Evolutionary conservation across 2,329 filamentous ascomycete genomes (phyloP).

Genomic region (Colletotrichum simmondsii): DNA sequence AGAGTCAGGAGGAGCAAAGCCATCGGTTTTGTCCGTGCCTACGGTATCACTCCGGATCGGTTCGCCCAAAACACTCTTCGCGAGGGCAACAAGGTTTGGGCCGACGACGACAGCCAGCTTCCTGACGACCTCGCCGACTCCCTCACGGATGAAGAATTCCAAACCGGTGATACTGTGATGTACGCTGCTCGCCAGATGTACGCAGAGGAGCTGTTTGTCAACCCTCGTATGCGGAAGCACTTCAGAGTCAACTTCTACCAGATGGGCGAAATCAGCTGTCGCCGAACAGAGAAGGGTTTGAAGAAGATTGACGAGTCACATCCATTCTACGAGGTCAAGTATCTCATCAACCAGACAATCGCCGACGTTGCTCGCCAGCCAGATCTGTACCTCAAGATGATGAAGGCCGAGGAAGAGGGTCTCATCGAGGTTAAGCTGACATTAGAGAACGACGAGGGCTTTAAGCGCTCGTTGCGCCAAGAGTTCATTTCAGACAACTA

Average conservation of each 20-base stretch:
- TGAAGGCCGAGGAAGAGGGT: slow-evolving; percentile 95
- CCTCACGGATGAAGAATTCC: slow-evolving; percentile 78
- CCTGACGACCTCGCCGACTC: slow-evolving; percentile 90
- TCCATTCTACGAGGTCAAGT: slow-evolving; percentile 98
- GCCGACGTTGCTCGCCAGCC: slow-evolving; percentile 83
- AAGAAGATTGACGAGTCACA: slow-evolving; percentile 95
- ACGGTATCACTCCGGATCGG: slow-evolving; percentile 89
- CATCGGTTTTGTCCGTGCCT: slow-evolving; percentile 85
- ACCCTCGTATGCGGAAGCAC: slow-evolving; percentile 88
- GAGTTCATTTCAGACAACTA: slow-evolving; percentile 96
- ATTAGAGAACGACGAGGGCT: slow-evolving; percentile 80
- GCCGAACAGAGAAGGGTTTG: slow-evolving; percentile 92
- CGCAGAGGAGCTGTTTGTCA: slow-evolving; percentile 88
- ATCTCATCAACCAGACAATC: slow-evolving; percentile 89
- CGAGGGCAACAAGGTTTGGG: slow-evolving; percentile 80
- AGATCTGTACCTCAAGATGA: slow-evolving; percentile 95
- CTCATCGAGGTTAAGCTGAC: slow-evolving; percentile 86
- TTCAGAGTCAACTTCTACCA: slow-evolving; percentile 87
- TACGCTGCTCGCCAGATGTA: slow-evolving; percentile 87
- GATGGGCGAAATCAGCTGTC: slow-evolving; percentile 85
- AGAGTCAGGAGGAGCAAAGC: slow-evolving; percentile 83
- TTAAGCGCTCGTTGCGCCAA: slow-evolving; percentile 80
- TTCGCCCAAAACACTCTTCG: slow-evolving; percentile 88
- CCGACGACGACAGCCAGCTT: slow-evolving; percentile 83
- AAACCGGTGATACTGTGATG: slow-evolving; percentile 80